Base-by-base conservation (phyloP, 306 rosid species). In the Sindora glabra region DNA sequence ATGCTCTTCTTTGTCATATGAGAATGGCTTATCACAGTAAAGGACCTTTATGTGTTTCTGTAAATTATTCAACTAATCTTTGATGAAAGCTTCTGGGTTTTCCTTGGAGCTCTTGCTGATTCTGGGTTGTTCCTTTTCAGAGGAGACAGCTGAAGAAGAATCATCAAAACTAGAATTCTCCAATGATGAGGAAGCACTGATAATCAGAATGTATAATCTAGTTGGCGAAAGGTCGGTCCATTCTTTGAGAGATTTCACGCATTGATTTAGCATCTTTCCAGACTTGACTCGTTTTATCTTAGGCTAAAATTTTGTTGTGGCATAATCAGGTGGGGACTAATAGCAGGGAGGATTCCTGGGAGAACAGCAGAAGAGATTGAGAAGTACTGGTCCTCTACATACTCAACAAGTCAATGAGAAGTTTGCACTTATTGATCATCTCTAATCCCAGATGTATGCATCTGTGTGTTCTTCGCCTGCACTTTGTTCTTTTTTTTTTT, bases 331-430 rank as follows among this genome's bases (percentile, higher is more conserved):
- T 74, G 78, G 78, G 30, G 65, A 21, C 63, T 74, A 21, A 74
- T 74, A 10, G 78, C 78, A 22, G 78, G 78, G 29, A 74, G 78
- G 46, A 74, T 74, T 48, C 78, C 78, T 4, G 78, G 78, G 61
- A 53, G 74, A 67, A 74, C 78, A 53, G 78, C 74, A 3, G 74
- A 74, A 33, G 74, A 74, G 25, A 60, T 74, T 21, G 74, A 74
- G 23, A 67, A 53, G 39, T 74, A 67, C 17, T 74, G 74, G 78
- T 25, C 39, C 56, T 67, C 78, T 3, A 60, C 54, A 42, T 13
- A 7, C 51, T 65, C 73, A 17, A 72, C 63, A 33, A 72, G 68
- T 50, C 38, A 65, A 65, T 58, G 61, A 59, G 12, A 42, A 5
- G 17, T n/a, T n/a, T n/a, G n/a, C 5, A 3, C 47, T 37, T 37